Base-by-base conservation (phyloP, 768 basidiomycete genomes). In the Naganishia onofrii region DNA sequence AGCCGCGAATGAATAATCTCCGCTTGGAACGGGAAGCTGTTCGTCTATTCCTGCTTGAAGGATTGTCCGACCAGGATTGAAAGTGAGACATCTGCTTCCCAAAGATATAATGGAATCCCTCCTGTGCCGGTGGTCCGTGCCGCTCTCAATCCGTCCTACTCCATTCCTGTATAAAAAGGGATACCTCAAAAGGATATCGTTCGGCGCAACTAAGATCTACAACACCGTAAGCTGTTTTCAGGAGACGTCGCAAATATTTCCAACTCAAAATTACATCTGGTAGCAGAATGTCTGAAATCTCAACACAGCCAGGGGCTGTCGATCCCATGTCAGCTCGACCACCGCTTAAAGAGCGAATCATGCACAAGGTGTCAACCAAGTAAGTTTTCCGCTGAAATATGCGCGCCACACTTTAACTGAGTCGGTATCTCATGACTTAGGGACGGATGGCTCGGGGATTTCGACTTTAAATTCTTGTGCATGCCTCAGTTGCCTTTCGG, bases 361-460 rank as follows among this genome's bases (percentile, higher is more conserved):
- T 52, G 46, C 32, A 53, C 23, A 70, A 70, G 44, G 48, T 70
- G 13, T 21, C 69, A 17, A 70, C 69, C 2, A 70, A 60, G 69
- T 70, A n/a, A 55, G 69, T 70, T 26, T n/a, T 23, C n/a, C n/a
- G n/a, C n/a, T n/a, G n/a, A n/a, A n/a, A n/a, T n/a, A n/a, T n/a
- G n/a, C n/a, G n/a, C n/a, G n/a, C n/a, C n/a, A n/a, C n/a, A 42
- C 64, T 17, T 7, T 54, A n/a, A 13, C 23, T 34, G 48, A 65
- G 1, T 31, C 17, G 2, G 5, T 29, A 10, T 52, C 48, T 15
- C 31, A 1, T 29, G 5, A 31, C 15, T 1, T 26, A 69, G 80
- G 71, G 82, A 88, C 53, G 90, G 90, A 9, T 92, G 91, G 91
- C 69, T 92, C n/a, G 91, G 91, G 0, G 88, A 89, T 77, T 92